These are phyloP conservation scores for Suhomyces sp. DNA, from an alignment of 805 yeast species.

Conservation along the genomic window DNA sequence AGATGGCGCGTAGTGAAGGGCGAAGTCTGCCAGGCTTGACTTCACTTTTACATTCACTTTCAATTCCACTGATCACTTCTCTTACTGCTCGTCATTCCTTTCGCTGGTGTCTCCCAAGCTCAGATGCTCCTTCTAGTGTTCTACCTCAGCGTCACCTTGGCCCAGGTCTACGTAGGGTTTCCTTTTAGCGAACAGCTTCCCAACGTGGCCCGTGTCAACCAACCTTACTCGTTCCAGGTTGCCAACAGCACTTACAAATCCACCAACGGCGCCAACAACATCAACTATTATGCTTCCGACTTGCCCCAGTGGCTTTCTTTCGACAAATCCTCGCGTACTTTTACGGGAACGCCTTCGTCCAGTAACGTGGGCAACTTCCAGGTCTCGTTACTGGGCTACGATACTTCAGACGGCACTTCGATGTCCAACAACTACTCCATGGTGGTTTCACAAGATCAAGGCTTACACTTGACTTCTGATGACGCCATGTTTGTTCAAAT, in stretches of 20 bases:
- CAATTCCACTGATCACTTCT: neutral
- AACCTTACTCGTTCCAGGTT: conserved; percentile 60
- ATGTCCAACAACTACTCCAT: conserved; percentile 52
- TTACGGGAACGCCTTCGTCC: conserved; percentile 64
- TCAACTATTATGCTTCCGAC: conserved; percentile 54
- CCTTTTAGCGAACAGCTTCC: conserved; percentile 86
- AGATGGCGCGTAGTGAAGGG: neutral
- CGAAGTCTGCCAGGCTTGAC: neutral
- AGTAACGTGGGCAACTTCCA: conserved; percentile 44
- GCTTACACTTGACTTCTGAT: conserved; percentile 47
- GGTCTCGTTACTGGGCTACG: conserved; percentile 62
- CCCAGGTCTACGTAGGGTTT: conserved; percentile 60
- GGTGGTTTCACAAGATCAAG: conserved; percentile 55
- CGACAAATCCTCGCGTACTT: conserved; percentile 55
- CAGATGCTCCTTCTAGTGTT: conserved; percentile 7
- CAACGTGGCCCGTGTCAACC: conserved; percentile 73
- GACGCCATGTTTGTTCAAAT: conserved; percentile 52
- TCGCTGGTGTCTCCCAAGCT: neutral
- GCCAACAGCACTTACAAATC: conserved; percentile 65
- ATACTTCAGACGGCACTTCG: conserved; percentile 46
- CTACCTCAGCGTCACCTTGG: conserved; percentile 15
- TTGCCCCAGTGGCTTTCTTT: conserved; percentile 81
- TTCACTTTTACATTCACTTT: neutral
- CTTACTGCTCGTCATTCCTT: neutral
- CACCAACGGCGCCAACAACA: conserved; percentile 30